A percentile compares a stretch with the other conserved stretches of the same genome.
These are phyloP conservation scores for Pseudogymnoascus destructans DNA, from an alignment of 2,329 filamentous ascomycete genomes.

Conservation along the genomic window DNA sequence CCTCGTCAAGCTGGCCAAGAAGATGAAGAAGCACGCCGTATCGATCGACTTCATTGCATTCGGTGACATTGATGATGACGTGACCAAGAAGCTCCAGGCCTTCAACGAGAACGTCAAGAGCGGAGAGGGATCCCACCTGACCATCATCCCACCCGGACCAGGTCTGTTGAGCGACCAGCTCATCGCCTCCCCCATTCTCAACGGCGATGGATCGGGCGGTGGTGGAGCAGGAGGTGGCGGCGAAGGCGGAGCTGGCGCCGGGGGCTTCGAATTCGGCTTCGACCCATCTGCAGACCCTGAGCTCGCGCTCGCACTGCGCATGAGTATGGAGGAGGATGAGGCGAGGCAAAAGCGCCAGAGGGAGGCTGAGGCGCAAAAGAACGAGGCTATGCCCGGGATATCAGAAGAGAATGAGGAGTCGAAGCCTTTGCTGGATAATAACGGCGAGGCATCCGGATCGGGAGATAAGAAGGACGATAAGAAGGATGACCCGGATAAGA, in stretches of 20 bases:
- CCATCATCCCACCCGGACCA: constrained; percentile 78
- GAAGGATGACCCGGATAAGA: constrained; percentile 58
- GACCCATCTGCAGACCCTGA: constrained; percentile 89
- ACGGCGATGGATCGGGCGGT: constrained; percentile 58
- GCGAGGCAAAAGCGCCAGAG: constrained; percentile 77
- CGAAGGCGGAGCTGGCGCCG: constrained; percentile 43
- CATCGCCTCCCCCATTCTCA: constrained; percentile 76
- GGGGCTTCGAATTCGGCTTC: constrained; percentile 74
- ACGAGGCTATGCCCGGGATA: constrained; percentile 67
- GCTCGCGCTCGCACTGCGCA: constrained; percentile 80
- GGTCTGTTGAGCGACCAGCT: constrained; percentile 89
- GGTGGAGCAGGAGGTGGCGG: constrained; percentile 38
- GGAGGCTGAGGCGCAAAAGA: constrained; percentile 51
- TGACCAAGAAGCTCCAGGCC: constrained; percentile 79
- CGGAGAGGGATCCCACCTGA: constrained; percentile 80
- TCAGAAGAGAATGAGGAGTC: constrained; percentile 61
- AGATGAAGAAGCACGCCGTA: constrained; percentile 97
- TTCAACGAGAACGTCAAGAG: constrained; percentile 92
- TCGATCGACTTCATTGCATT: constrained; percentile 92
- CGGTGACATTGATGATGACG: constrained; percentile 82
- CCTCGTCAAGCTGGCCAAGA: constrained; percentile 80
- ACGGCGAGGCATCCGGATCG: constrained; percentile 52
- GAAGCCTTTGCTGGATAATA: constrained; percentile 49
- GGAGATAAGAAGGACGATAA: constrained; percentile 36
- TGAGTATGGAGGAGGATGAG: constrained; percentile 98